Evolutionary conservation across 306 rosid genomes (phyloP).

Genomic region (Arachis hypogaea): DNA sequence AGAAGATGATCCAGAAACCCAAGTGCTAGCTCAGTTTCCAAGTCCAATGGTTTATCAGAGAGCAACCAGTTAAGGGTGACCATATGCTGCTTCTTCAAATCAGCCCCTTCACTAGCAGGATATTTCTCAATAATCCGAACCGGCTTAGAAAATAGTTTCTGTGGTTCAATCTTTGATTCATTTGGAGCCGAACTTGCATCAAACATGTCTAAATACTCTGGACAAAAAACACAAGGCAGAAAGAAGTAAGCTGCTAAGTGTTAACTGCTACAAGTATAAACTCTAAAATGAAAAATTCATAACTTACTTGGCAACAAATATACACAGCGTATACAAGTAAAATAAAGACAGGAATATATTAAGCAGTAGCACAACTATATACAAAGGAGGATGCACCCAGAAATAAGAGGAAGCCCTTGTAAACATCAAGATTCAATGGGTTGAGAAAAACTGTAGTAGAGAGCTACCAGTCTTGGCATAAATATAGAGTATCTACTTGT

Average conservation of each 20-base stretch:
- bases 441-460: slow-evolving; percentile 21
- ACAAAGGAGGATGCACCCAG: slow-evolving; percentile 14
- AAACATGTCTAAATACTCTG: slow-evolving; percentile 89
- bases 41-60: slow-evolving; percentile 84
- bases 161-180: slow-evolving; percentile 77
- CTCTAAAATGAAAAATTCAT: slow-evolving; percentile 6
- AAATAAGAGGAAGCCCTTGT: slow-evolving; percentile 25
- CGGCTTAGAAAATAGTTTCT: slow-evolving; percentile 80
- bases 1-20: slow-evolving; percentile 95
- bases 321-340: slow-evolving; percentile 7
- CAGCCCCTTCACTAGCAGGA: slow-evolving; percentile 86
- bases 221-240: slow-evolving; percentile 34
- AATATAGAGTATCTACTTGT: slow-evolving; percentile 13
- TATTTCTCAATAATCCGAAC: slow-evolving; percentile 82
- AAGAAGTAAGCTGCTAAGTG: slow-evolving; percentile 22
- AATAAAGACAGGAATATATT: background rate
- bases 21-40: slow-evolving; percentile 75
- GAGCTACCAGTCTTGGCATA: slow-evolving; percentile 11
- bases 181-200: slow-evolving; percentile 73
- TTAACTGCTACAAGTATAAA: slow-evolving; percentile 18
- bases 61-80: slow-evolving; percentile 93
- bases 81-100: slow-evolving; percentile 89
- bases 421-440: slow-evolving; percentile 1
- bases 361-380: slow-evolving; percentile 1
- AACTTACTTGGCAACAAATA: slow-evolving; percentile 29